A percentile compares a stretch with the other conserved stretches of the same genome.
Conservation (phyloP, 2,329 filamentous ascomycete species). For the Ilyonectria sp. region DNA sequence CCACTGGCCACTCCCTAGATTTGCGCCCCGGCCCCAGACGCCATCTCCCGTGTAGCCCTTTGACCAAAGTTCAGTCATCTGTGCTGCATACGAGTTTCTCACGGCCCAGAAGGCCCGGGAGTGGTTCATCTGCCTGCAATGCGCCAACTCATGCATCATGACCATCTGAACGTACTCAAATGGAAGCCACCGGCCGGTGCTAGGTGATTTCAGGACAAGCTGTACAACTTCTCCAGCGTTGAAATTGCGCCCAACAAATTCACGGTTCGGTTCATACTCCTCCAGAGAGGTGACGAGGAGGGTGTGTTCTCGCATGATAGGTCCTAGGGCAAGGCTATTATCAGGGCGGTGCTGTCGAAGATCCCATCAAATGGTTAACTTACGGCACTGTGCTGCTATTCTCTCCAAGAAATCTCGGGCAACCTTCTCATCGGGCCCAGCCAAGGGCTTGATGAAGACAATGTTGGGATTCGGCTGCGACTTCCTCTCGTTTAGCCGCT, state of each 20-base stretch:
- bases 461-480: conserved; percentile 84
- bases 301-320: conserved; percentile 78
- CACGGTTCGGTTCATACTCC: conserved; percentile 84
- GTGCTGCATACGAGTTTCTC: conserved; percentile 78
- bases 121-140: conserved; percentile 95
- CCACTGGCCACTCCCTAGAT: conserved; percentile 73
- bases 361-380: conserved; percentile 37
- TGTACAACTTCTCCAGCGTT: conserved; percentile 91
- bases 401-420: conserved; percentile 81
- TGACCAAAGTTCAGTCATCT: conserved; percentile 80
- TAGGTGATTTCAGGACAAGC: conserved; percentile 80
- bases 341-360: conserved; percentile 8
- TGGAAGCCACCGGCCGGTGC: conserved; percentile 79
- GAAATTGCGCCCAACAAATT: conserved; percentile 92
- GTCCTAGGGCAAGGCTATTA: conserved; percentile 60
- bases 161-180: conserved; percentile 92
- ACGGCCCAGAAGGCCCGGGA: conserved; percentile 85
- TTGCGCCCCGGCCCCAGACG: conserved; percentile 82
- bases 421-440: conserved; percentile 72
- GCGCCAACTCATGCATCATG: conserved; percentile 94
- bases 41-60: conserved; percentile 85
- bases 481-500: conserved; percentile 82
- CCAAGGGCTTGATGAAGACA: conserved; percentile 87
- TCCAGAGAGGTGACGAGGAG: conserved; percentile 80
- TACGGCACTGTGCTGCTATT: conserved; percentile 85